Percentiles rank a stretch among this genome's conserved stretches.
Evolutionary conservation across 2,329 filamentous ascomycete genomes (phyloP).

Genomic region (Coniochaeta hoffmannii): DNA sequence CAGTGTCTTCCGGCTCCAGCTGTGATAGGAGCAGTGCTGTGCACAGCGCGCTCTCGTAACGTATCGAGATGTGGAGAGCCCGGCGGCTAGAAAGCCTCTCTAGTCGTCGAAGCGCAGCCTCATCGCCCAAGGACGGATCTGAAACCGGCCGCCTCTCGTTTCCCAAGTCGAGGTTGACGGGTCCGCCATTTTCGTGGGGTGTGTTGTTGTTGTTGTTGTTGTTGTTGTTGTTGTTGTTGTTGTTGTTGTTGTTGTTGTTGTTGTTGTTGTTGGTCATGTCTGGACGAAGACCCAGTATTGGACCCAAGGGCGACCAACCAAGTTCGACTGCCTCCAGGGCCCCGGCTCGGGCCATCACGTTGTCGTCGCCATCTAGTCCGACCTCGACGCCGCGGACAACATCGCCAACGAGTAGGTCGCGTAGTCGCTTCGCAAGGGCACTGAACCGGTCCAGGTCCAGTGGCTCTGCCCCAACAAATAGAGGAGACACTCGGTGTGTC

Average conservation of each 20-base stretch:
- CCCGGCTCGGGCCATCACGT: constrained; percentile 28
- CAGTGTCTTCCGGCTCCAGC: constrained; percentile 4
- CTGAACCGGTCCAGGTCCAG: constrained; percentile 32
- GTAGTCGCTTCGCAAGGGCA: constrained; percentile 37
- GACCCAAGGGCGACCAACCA: constrained; percentile 32
- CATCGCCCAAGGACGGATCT: background rate
- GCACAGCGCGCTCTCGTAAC: constrained; percentile 46
- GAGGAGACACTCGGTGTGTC: constrained; percentile 46
- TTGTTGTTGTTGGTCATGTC: constrained; percentile 5
- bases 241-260: constrained; percentile 6
- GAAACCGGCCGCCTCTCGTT: background rate
- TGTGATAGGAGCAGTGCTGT: constrained; percentile 42
- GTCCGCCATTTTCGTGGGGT: background rate
- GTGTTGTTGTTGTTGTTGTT: constrained; percentile 5
- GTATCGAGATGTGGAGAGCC: constrained; percentile 37
- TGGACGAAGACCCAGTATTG: constrained; percentile 21
- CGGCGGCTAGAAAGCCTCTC: constrained; percentile 1
- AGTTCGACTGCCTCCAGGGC: constrained; percentile 39
- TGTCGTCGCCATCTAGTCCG: constrained; percentile 34
- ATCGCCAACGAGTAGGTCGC: constrained; percentile 49
- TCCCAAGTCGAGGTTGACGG: constrained; percentile 4
- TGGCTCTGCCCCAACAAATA: constrained; percentile 35
- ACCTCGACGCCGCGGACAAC: constrained; percentile 54
- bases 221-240: constrained; percentile 7
- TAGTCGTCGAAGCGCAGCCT: background rate